These are phyloP conservation scores for Halteria grandinella DNA, from an alignment of 73 alveolate genomes.

Conservation along the genomic window DNA sequence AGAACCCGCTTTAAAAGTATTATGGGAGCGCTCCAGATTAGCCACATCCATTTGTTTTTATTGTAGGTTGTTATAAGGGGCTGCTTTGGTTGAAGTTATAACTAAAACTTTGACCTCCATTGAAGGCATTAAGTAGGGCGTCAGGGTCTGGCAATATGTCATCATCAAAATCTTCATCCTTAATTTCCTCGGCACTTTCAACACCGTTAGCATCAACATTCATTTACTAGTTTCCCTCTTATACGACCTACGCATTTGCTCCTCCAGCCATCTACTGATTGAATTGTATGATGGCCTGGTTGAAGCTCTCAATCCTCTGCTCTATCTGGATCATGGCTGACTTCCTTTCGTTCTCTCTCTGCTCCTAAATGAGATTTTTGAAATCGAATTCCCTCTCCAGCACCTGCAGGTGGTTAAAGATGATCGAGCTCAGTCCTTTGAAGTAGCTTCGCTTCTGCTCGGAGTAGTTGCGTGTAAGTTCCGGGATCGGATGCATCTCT, in stretches of 20 bases:
- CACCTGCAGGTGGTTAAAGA: neutral
- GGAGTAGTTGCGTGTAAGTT: slow-evolving; percentile 22
- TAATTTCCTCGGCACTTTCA: neutral
- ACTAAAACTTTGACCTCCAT: neutral
- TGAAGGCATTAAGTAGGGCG: neutral
- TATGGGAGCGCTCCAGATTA: no score
- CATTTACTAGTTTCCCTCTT: neutral
- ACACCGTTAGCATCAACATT: neutral
- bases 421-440: slow-evolving; percentile 14
- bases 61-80: neutral
- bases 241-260: no score
- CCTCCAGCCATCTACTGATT: no score
- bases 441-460: slow-evolving; percentile 28
- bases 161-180: slow-evolving; percentile 1
- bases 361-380: neutral
- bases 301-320: neutral
- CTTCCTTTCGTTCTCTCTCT: slow-evolving; percentile 1
- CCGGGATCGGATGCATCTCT: neutral
- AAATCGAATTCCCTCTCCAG: slow-evolving; percentile 19
- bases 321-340: slow-evolving; percentile 2
- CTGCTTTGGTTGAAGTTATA: neutral
- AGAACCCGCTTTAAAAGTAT: no score
- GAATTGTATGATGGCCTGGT: neutral
- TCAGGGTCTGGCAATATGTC: neutral
- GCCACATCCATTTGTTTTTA: no score